A percentile compares a stretch with the other conserved stretches of the same genome.
Conservation (phyloP, 306 rosid species). For the Oxytropis ochrocephala region DNA sequence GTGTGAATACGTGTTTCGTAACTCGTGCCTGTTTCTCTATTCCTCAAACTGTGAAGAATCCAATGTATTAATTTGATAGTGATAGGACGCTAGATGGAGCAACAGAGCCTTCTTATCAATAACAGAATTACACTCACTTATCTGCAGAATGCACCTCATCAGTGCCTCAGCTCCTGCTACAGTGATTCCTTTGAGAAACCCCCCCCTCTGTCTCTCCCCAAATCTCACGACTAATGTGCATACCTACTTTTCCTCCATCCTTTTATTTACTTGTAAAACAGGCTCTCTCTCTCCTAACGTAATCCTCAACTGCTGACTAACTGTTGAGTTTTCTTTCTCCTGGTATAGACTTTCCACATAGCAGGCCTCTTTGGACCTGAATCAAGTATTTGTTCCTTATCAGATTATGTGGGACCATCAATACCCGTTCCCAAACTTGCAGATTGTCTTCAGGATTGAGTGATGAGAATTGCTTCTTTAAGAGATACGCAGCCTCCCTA, state of each 20-base stretch:
- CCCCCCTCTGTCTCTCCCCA: not conserved
- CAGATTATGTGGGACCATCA: too few relatives aligned
- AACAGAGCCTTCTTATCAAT: not conserved
- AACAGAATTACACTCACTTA: not conserved
- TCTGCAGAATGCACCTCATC: not conserved
- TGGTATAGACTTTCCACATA: not conserved
- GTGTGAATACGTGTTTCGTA: not conserved
- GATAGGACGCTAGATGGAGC: not conserved
- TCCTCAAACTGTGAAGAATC: not conserved
- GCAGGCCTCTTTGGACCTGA: not conserved
- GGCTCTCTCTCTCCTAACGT: not conserved
- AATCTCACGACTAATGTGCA: not conserved
- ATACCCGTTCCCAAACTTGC: too few relatives aligned
- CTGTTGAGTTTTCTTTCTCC: not conserved
- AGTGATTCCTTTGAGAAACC: not conserved
- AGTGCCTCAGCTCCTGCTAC: not conserved
- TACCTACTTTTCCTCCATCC: not conserved
- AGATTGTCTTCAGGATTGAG: too few relatives aligned
- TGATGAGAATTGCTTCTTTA: too few relatives aligned
- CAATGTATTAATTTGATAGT: not conserved
- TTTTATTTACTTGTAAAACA: not conserved
- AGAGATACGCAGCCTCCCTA: too few relatives aligned
- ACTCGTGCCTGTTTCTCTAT: not conserved
- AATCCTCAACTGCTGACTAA: not conserved
- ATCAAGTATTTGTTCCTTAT: too few relatives aligned